These are phyloP conservation scores for Halenospora varia DNA, from an alignment of 495 filamentous ascomycete species.

Conservation along the genomic window DNA sequence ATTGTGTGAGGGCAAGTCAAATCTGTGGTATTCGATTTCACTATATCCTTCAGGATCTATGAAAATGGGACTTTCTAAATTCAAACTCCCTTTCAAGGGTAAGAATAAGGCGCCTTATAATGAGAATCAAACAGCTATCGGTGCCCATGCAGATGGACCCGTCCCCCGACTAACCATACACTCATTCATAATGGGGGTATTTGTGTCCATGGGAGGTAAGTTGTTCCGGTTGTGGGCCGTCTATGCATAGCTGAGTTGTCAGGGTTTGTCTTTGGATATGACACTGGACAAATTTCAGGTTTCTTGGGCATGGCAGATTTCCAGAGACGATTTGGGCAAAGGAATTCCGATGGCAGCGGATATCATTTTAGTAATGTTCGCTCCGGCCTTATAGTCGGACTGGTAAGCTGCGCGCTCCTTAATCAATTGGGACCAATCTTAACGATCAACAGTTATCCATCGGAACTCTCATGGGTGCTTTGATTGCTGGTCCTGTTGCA, in stretches of 20 bases:
- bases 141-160: no score
- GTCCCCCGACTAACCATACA: conserved; percentile 50
- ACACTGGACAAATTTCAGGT: conserved; percentile 38
- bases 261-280: conserved; percentile 15
- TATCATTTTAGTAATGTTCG: conserved; percentile 52
- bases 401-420: no score
- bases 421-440: no score
- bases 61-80: no score
- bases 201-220: conserved; percentile 52
- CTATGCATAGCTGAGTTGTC: conserved; percentile 41
- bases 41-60: no score
- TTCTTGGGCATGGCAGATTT: conserved; percentile 47
- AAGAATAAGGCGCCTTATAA: no score
- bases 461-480: conserved; percentile 53
- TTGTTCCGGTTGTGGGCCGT: not conserved
- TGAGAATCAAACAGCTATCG: no score
- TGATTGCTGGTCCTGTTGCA: conserved; percentile 48
- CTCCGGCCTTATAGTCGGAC: conserved; percentile 51
- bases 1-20: no score
- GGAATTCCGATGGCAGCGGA: conserved; percentile 26
- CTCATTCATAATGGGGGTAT: conserved; percentile 46
- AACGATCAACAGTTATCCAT: no score
- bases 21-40: no score
- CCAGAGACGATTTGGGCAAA: conserved; percentile 43
- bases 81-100: no score